Evolutionary conservation across 1,139 yeast genomes (phyloP).

Genomic region (Blastobotrys aristatus): DNA sequence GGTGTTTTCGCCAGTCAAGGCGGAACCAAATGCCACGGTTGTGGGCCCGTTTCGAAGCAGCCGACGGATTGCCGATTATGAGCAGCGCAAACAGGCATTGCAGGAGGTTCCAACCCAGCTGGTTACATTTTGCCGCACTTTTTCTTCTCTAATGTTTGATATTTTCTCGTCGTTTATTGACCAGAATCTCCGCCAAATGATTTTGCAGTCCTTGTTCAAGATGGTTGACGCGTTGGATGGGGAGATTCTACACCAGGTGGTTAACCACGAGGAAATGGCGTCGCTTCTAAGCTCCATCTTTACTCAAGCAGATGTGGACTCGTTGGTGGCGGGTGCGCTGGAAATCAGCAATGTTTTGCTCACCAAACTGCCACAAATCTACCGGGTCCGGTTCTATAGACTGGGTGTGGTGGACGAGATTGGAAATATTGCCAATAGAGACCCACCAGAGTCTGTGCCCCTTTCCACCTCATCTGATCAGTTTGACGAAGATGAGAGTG

Average conservation of each 20-base stretch:
- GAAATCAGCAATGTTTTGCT: conserved; percentile 47
- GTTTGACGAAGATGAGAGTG: conserved; percentile 13
- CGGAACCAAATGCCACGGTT: conserved; percentile 20
- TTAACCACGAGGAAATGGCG: conserved; percentile 31
- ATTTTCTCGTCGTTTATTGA: conserved; percentile 77
- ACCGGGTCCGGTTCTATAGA: conserved; percentile 51
- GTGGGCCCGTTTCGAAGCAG: conserved; percentile 31
- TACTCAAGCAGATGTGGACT: conserved; percentile 41
- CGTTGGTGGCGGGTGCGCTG: conserved; percentile 50
- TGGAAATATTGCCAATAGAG: conserved; percentile 17
- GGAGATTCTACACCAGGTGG: conserved; percentile 23
- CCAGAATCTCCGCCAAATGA: conserved; percentile 55
- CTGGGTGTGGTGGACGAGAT: conserved; percentile 69
- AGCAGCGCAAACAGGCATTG: conserved; percentile 16
- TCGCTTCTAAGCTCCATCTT: conserved; percentile 62
- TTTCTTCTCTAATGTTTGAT: conserved; percentile 59
- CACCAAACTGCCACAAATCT: conserved; percentile 42
- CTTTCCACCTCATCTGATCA: conserved; percentile 18
- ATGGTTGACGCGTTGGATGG: conserved; percentile 38
- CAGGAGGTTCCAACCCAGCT: conserved; percentile 22
- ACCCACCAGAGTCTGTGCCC: conserved; percentile 8
- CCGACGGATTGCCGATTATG: conserved; percentile 7
- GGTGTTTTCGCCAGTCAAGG: conserved; percentile 39
- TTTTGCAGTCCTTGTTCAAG: conserved; percentile 53
- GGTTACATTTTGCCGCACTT: conserved; percentile 42